Evolutionary conservation across 352 stramenopile species (phyloP), one percentile per base, ranked within the genome.

Genomic region (Globisporangium mamillatum): DNA sequence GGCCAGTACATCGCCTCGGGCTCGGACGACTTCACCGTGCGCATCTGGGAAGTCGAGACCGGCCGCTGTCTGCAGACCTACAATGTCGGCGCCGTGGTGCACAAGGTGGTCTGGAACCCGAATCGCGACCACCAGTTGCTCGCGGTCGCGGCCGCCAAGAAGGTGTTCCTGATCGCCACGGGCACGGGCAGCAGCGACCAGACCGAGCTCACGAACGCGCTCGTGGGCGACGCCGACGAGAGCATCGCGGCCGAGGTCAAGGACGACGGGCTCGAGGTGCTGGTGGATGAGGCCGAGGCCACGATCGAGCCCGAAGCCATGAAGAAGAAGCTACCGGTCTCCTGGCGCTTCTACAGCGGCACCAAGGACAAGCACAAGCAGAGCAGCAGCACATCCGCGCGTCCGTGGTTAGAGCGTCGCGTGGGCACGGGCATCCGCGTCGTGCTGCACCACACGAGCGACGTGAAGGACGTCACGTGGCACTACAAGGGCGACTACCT

Each of bases 401-500:
- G 75, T 3, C 79, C 80, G 66, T 92, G 84, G 83, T 75, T 92
- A 18, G 86, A 94, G 67, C 83, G 88, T 46, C 82, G 95, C 64
- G 81, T 91, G 22, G 89, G 89, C 41, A 89, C 86, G 50, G 82
- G 88, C 34, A 90, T 97, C 59, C 84, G 90, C 44, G 68, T 97
- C 36, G 89, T 94, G 71, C 73, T 95, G 60, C 88, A 95, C 72
- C 90, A 96, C 74, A 94, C 91, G 59, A 88, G 78, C 20, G 87
- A 98, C 58, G 91, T 99, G 52, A 93, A 95, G 64, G 92, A 95
- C 61, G 83, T 99, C 16, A 77, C 88, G 55, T 99, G 98, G 98
- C 98, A 99, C 75, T 75, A 91, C 70, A 99, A 99, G 87, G 98
- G 98, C 20, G 98, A 99, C 77, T 99, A 99, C 80, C 90, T 99